phyloP scores from a whole-genome alignment of 768 basidiomycete genomes.

The Podaxis pistillaris region DNA sequence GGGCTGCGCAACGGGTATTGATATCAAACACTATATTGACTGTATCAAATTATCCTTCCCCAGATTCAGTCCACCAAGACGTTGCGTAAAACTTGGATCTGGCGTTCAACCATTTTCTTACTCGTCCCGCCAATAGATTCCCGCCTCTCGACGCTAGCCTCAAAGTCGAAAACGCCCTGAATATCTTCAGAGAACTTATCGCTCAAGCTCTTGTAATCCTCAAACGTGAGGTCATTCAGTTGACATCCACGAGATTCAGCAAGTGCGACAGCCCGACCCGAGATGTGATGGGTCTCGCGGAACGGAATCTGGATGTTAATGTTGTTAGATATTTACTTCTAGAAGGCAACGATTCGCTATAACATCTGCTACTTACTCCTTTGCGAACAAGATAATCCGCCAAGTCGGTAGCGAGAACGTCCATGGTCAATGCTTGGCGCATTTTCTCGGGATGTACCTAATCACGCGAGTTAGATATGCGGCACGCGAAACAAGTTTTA shows the following conservation, averaged over 20 bases:
- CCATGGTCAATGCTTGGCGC: slow-evolving; percentile 89
- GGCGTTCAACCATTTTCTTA: slow-evolving; percentile 77
- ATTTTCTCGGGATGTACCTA: slow-evolving; percentile 91
- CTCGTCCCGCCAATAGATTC: slow-evolving; percentile 93
- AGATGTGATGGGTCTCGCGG: slow-evolving; percentile 98
- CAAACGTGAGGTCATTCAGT: slow-evolving; percentile 74
- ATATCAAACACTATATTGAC: not conserved
- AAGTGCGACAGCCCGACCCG: slow-evolving; percentile 92
- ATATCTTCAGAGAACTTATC: slow-evolving; percentile 83
- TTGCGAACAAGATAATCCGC: slow-evolving; percentile 99
- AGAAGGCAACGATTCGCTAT: not conserved
- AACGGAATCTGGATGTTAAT: slow-evolving; percentile 75
- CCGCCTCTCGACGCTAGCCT: slow-evolving; percentile 90
- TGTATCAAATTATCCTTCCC: not conserved
- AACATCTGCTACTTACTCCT: slow-evolving; percentile 62
- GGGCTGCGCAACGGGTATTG: not conserved
- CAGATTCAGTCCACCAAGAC: slow-evolving; percentile 39
- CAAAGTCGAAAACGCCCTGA: slow-evolving; percentile 86
- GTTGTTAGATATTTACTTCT: not conserved
- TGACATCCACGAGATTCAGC: slow-evolving; percentile 83
- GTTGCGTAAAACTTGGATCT: slow-evolving; percentile 74
- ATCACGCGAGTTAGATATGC: not conserved
- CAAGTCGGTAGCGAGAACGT: slow-evolving; percentile 97
- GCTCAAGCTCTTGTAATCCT: slow-evolving; percentile 77
- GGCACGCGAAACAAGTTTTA: slow-evolving; percentile 8